Evolutionary conservation across 257 asterid genomes (phyloP).

Genomic region (Buddleja alternifolia): DNA sequence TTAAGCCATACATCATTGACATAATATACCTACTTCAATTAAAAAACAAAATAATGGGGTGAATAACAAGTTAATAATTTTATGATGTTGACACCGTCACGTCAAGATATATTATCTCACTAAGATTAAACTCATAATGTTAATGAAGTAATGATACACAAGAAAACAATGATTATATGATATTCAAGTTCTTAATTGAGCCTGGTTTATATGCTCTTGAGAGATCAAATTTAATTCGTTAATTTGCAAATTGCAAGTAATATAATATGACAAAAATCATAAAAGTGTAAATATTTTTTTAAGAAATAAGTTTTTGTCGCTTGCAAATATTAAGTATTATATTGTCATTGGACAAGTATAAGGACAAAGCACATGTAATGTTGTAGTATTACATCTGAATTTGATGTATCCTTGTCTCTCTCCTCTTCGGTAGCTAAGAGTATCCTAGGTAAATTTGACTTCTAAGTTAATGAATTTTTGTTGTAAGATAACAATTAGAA

Average conservation of each 20-base stretch:
- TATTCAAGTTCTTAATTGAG: background rate
- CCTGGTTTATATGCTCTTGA: too few relatives aligned
- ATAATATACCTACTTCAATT: too few relatives aligned
- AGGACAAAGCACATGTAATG: slow-evolving; percentile 24
- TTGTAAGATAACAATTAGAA: too few relatives aligned
- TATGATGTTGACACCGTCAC: too few relatives aligned
- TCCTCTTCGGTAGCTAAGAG: background rate
- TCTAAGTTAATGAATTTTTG: too few relatives aligned
- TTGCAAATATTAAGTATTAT: background rate
- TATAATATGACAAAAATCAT: too few relatives aligned
- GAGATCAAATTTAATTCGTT: background rate
- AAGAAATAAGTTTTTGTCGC: background rate
- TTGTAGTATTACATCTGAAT: background rate
- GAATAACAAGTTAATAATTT: too few relatives aligned
- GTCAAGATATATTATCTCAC: background rate
- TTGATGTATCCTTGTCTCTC: background rate
- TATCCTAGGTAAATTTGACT: background rate
- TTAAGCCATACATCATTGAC: too few relatives aligned
- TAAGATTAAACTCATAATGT: background rate
- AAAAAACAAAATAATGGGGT: too few relatives aligned
- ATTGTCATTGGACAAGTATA: background rate
- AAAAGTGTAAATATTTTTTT: background rate
- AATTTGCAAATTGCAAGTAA: too few relatives aligned
- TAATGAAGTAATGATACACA: too few relatives aligned
- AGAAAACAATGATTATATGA: too few relatives aligned